Evolutionary conservation across 306 rosid species (phyloP).

Genomic region (Vicia villosa): DNA sequence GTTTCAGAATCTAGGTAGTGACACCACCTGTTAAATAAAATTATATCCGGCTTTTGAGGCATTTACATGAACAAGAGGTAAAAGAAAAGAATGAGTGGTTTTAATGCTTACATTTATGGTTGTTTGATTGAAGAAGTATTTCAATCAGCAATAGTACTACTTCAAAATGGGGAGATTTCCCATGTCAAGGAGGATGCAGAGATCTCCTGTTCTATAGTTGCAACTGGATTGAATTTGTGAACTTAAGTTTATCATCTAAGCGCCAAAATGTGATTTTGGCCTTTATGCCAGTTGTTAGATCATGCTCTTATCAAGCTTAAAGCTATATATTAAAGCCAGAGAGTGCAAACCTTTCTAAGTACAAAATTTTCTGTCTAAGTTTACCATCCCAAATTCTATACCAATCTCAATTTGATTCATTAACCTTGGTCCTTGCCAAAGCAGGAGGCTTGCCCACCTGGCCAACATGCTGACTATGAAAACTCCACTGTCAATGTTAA

Average conservation of each 20-base stretch:
- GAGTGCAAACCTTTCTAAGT: neutral
- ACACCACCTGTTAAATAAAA: neutral
- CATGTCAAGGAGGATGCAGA: neutral
- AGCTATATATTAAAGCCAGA: neutral
- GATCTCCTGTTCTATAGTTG: neutral
- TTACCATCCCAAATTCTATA: neutral
- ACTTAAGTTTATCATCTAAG: neutral
- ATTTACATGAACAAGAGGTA: neutral
- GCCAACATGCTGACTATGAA: neutral
- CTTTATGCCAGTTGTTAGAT: conserved; percentile 1
- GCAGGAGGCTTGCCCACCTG: neutral
- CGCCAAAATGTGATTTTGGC: neutral
- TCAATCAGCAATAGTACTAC: neutral
- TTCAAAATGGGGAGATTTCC: neutral
- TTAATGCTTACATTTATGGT: neutral
- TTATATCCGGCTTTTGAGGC: neutral
- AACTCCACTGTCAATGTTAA: neutral
- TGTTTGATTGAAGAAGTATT: neutral
- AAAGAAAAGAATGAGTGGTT: neutral
- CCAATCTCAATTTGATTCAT: neutral
- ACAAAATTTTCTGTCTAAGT: neutral
- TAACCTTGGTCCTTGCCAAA: neutral
- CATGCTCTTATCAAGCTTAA: conserved; percentile 15
- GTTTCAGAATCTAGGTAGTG: conserved; percentile 7
- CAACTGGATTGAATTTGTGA: neutral